Conservation (phyloP, 148 eudicot genomes). For the Rhododendron griersonianum region DNA sequence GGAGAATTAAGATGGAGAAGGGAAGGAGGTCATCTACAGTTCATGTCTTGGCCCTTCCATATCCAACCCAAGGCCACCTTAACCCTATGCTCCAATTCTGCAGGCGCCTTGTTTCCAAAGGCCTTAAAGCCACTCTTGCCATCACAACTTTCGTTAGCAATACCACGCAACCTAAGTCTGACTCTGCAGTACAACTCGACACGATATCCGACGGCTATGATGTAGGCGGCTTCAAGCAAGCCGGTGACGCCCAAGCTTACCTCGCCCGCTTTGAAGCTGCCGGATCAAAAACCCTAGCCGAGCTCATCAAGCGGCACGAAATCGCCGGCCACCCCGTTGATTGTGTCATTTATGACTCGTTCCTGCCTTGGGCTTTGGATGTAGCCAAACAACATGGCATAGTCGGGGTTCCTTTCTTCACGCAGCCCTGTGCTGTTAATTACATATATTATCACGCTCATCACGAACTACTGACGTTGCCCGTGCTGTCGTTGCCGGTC, state of each 20-base stretch:
- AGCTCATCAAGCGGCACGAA: slow-evolving; percentile 23
- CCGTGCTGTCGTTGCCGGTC: slow-evolving; percentile 17
- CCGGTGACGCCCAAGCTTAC: slow-evolving; percentile 23
- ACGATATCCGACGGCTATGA: slow-evolving; percentile 50
- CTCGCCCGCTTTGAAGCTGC: slow-evolving; percentile 12
- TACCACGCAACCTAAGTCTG: slow-evolving; percentile 3
- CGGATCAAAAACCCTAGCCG: slow-evolving; percentile 27
- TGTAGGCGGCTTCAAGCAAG: slow-evolving; percentile 26
- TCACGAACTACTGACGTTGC: slow-evolving; percentile 22
- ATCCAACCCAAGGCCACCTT: slow-evolving; percentile 50
- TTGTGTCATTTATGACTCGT: slow-evolving; percentile 38
- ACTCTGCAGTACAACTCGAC: slow-evolving; percentile 18
- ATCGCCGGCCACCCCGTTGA: slow-evolving; percentile 19
- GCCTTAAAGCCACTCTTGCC: slow-evolving; percentile 28
- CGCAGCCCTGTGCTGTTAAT: slow-evolving; percentile 43
- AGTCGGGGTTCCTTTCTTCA: slow-evolving; percentile 34
- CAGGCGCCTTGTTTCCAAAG: slow-evolving; percentile 34
- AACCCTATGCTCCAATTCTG: slow-evolving; percentile 53
- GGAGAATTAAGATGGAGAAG: slow-evolving; percentile 4
- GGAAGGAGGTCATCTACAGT: neutral
- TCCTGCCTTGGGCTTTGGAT: slow-evolving; percentile 40
- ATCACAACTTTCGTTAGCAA: too few relatives aligned
- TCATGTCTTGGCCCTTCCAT: slow-evolving; percentile 44
- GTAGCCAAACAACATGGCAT: slow-evolving; percentile 30
- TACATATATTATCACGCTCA: slow-evolving; percentile 26